These are phyloP conservation scores for Botrytis pseudocinerea DNA, from an alignment of 2,329 filamentous ascomycete species.

Conservation along the genomic window DNA sequence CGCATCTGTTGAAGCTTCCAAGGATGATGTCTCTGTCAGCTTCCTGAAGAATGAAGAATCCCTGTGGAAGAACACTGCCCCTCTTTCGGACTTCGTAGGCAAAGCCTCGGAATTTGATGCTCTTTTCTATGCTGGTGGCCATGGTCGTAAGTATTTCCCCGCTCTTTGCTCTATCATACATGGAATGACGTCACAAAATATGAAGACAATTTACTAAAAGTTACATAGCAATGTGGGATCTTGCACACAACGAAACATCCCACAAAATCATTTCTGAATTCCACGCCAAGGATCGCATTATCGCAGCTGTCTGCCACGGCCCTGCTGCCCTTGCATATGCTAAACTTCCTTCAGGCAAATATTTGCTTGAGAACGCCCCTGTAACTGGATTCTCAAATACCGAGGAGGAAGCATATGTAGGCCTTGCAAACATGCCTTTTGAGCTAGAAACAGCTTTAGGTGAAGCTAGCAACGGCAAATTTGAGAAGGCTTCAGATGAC, in stretches of 20 bases:
- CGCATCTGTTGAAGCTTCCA: slow-evolving; percentile 46
- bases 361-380: slow-evolving; percentile 55
- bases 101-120: slow-evolving; percentile 54
- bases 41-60: slow-evolving; percentile 50
- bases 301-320: slow-evolving; percentile 69
- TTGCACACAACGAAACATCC: slow-evolving; percentile 56
- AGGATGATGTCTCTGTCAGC: slow-evolving; percentile 43
- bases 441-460: slow-evolving; percentile 57
- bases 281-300: slow-evolving; percentile 58
- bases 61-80: slow-evolving; percentile 56
- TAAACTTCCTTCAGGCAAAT: slow-evolving; percentile 51
- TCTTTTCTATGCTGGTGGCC: slow-evolving; percentile 59
- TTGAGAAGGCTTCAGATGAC: slow-evolving; percentile 55
- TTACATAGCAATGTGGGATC: slow-evolving; percentile 37
- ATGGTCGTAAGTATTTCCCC: slow-evolving; percentile 49
- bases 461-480: slow-evolving; percentile 53
- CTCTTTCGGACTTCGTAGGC: slow-evolving; percentile 49
- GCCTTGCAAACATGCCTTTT: slow-evolving; percentile 55
- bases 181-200: neutral
- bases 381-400: slow-evolving; percentile 61
- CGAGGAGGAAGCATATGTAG: slow-evolving; percentile 49
- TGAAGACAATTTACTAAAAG: neutral
- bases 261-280: slow-evolving; percentile 64
- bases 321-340: slow-evolving; percentile 61
- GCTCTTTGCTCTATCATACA: neutral